Evolutionary conservation across 1,284 basidiomycete genomes (phyloP), one percentile per base, ranked within the genome.

Genomic region (Cryptococcus floricola): DNA sequence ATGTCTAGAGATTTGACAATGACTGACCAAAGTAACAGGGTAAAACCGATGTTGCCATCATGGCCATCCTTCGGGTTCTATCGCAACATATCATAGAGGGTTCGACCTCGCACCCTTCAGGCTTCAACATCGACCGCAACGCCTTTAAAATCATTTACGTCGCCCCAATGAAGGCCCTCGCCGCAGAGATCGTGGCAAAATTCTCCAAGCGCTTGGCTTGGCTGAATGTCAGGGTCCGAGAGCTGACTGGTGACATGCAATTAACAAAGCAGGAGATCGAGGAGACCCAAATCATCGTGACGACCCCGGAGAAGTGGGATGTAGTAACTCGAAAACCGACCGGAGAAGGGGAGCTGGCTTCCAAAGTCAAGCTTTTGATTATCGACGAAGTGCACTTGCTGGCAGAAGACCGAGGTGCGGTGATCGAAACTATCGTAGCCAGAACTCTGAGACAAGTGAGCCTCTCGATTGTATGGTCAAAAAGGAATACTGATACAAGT

Each of bases 271-370:
- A 86, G 34, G 95, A 98, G 77, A 95, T 99, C 59, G 87, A 87
- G 3, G 87, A 91, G 74, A 99, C 96, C 14, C 96, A 98, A 71
- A 89, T 99, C 56, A 98, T 99, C 60, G 93, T 99, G 12, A 99
- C 96, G 0, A 99, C 96, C 1, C 96, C 96, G 0, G 96, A 99
- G 74, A 99, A 99, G 77, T 99, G 96, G 96, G 96, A 99, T 66
- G 96, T 99, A 0, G 96, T 98, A 1, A 99, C 96, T 7, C 82
- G 96, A 58, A 98, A 97, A 73, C 93, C 95, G 0, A 92, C 90
- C 0, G 94, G 95, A 7, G 94, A 98, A 76, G 94, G 94, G 13
- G 94, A 98, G 73, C 81, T 98, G 25, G 91, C 91, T 18, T 87
- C 90, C 52, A 89, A 86, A 79, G 84, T 98, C 62, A 93, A 93